These are phyloP conservation scores for Moringa oleifera DNA, from an alignment of 345 rosid genomes.

Conservation along the genomic window DNA sequence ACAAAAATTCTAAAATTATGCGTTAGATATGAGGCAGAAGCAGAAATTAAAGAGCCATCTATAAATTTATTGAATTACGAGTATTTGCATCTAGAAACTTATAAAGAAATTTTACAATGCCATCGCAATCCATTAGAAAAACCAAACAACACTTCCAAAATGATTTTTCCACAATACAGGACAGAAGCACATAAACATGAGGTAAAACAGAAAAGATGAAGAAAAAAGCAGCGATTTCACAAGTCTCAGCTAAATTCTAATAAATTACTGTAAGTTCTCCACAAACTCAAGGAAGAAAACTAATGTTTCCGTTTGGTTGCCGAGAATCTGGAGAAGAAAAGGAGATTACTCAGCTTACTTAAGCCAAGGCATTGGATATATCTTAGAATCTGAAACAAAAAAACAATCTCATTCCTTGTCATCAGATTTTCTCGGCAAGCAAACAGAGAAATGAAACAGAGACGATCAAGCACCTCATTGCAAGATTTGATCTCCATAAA, in stretches of 20 bases:
- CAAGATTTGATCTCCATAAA: slow-evolving; percentile 3
- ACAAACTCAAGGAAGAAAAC: not conserved
- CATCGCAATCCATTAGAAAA: no score
- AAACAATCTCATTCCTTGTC: not conserved
- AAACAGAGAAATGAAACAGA: slow-evolving; percentile 3
- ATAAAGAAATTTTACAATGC: no score
- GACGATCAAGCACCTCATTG: slow-evolving; percentile 9
- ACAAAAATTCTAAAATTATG: no score
- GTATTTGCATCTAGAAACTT: no score
- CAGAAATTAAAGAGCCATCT: not conserved
- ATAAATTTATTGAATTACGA: no score
- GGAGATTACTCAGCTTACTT: not conserved
- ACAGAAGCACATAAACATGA: no score
- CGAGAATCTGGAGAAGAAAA: slow-evolving; percentile 13
- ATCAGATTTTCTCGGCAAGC: slow-evolving; percentile 13
- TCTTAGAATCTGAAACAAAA: not conserved
- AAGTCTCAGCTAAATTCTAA: not conserved
- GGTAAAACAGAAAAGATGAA: no score
- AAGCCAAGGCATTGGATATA: not conserved
- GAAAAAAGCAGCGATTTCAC: not conserved
- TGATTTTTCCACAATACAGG: no score
- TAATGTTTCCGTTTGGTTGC: not conserved
- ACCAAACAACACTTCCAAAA: no score
- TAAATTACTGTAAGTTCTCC: not conserved
- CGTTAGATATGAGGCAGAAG: not conserved